phyloP scores from a whole-genome alignment of 1,139 yeast genomes.

The Yamadazyma membranifaciens region DNA sequence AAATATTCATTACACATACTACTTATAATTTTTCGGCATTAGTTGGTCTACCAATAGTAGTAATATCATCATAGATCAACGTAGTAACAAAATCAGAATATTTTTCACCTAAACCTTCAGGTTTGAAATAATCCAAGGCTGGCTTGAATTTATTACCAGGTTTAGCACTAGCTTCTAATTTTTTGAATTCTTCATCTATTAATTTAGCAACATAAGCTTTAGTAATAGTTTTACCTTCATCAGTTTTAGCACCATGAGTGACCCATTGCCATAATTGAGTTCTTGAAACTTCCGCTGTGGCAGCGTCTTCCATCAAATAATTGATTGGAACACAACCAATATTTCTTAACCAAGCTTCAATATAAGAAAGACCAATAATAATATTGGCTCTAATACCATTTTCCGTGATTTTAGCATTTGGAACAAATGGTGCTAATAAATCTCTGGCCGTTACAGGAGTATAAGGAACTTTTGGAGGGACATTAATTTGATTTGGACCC shows the following conservation, averaged over 20 bases:
- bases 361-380: constrained; percentile 70
- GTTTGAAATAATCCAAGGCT: constrained; percentile 63
- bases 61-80: constrained; percentile 65
- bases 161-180: constrained; percentile 47
- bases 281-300: constrained; percentile 84
- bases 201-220: constrained; percentile 54
- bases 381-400: constrained; percentile 71
- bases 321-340: constrained; percentile 81
- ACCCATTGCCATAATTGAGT: constrained; percentile 86
- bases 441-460: constrained; percentile 61
- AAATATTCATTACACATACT: too few relatives aligned
- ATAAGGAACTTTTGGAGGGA: constrained; percentile 49
- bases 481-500: constrained; percentile 77
- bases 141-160: constrained; percentile 60
- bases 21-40: constrained; percentile 44
- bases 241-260: constrained; percentile 65
- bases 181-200: constrained; percentile 60
- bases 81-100: constrained; percentile 77
- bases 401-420: constrained; percentile 65
- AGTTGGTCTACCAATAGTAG: constrained; percentile 50
- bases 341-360: constrained; percentile 83
- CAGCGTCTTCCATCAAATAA: constrained; percentile 85
- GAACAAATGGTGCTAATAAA: constrained; percentile 66
- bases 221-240: constrained; percentile 56
- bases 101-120: constrained; percentile 64